Percentiles rank a stretch among this genome's conserved stretches.
These are phyloP conservation scores for Gentiana straminea DNA, from an alignment of 257 asterid species.

Conservation along the genomic window DNA sequence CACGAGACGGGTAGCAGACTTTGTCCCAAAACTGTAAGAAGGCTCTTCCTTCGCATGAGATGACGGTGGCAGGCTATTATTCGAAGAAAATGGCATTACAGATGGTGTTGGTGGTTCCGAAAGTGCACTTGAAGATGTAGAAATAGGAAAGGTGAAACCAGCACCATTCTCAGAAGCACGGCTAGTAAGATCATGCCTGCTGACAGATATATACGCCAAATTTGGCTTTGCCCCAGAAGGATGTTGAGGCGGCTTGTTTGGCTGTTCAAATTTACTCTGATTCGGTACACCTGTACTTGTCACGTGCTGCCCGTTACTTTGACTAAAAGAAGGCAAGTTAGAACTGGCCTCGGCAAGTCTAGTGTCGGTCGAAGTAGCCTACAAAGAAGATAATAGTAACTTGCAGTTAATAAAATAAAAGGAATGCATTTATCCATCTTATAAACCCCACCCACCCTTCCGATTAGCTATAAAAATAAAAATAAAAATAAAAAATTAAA, in stretches of 20 bases:
- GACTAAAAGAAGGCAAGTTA: slow-evolving; percentile 16
- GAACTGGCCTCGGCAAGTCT: slow-evolving; percentile 17
- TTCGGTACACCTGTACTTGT: slow-evolving; percentile 14
- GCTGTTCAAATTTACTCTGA: slow-evolving; percentile 19
- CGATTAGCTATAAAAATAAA: too few species aligned
- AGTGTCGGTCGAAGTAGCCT: slow-evolving; percentile 25
- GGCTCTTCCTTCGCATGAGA: slow-evolving; percentile 37
- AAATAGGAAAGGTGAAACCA: slow-evolving; percentile 62
- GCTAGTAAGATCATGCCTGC: slow-evolving; percentile 27
- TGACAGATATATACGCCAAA: slow-evolving; percentile 40
- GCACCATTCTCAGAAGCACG: slow-evolving; percentile 37
- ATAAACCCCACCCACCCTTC: too few species aligned
- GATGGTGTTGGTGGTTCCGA: slow-evolving; percentile 95
- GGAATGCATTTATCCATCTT: neutral
- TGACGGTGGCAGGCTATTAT: slow-evolving; percentile 3
- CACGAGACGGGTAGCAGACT: slow-evolving; percentile 32
- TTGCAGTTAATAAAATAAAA: neutral
- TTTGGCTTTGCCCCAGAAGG: slow-evolving; percentile 34
- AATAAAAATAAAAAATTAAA: too few species aligned
- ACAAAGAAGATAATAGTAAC: slow-evolving; percentile 14
- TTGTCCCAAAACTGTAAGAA: slow-evolving; percentile 50
- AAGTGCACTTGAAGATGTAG: slow-evolving; percentile 39
- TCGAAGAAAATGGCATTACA: slow-evolving; percentile 38
- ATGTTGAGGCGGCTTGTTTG: slow-evolving; percentile 23
- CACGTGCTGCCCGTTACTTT: slow-evolving; percentile 32